Evolutionary conservation across 352 stramenopile genomes (phyloP).

Genomic region (Blastocystis sp.): DNA sequence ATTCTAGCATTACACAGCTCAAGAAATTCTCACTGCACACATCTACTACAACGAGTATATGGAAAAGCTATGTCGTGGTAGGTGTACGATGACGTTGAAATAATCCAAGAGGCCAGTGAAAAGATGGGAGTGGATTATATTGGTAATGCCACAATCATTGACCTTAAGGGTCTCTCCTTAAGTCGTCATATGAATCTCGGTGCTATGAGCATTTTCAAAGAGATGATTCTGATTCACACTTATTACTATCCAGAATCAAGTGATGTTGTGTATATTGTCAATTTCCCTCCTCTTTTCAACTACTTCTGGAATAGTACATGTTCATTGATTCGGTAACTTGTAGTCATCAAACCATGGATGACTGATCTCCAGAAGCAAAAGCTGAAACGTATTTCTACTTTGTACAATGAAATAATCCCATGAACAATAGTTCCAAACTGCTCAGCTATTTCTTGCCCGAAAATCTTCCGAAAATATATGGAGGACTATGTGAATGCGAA

Average conservation of each 20-base stretch:
- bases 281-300: conserved; percentile 52
- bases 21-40: conserved; percentile 49
- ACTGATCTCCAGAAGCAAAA: conserved; percentile 57
- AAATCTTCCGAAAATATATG: conserved; percentile 44
- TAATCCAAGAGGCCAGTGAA: conserved; percentile 13
- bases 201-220: conserved; percentile 55
- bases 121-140: conserved; percentile 51
- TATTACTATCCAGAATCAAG: conserved; percentile 56
- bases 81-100: not conserved
- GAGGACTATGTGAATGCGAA: conserved; percentile 28
- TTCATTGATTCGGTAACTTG: not conserved
- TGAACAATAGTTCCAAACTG: not conserved
- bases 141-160: conserved; percentile 53
- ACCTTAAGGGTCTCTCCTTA: conserved; percentile 44
- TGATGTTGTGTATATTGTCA: conserved; percentile 54
- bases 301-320: conserved; percentile 45
- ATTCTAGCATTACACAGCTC: conserved; percentile 12
- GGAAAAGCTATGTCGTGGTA: conserved; percentile 39
- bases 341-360: conserved; percentile 59
- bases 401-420: not conserved
- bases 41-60: conserved; percentile 62
- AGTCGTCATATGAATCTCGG: conserved; percentile 54
- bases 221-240: conserved; percentile 59
- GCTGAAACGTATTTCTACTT: conserved; percentile 25
- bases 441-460: conserved; percentile 40